Conservation (phyloP, 345 rosid species). For the Gossypioides kirkii region DNA sequence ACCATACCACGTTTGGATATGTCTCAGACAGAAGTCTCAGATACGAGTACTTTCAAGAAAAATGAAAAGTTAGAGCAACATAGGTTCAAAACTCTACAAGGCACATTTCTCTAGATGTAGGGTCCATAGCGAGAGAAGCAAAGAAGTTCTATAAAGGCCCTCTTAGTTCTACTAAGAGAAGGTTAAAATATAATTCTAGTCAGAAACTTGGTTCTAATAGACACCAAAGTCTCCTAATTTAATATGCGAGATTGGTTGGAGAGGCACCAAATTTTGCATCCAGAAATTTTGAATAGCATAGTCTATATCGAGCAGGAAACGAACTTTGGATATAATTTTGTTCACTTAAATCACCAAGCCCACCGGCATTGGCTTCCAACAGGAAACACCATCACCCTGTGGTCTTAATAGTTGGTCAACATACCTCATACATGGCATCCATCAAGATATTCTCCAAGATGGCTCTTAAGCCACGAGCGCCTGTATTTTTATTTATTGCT, state of each 20-base stretch:
- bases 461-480: conserved; percentile 89
- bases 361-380: neutral
- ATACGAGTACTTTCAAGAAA: neutral
- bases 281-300: neutral
- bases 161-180: neutral
- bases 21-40: neutral
- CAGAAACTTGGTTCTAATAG: neutral
- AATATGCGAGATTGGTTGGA: neutral
- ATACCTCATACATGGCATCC: conserved; percentile 99
- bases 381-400: neutral
- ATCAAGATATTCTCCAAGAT: conserved; percentile 82
- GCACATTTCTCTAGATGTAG: neutral
- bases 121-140: neutral
- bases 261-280: neutral
- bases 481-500: conserved; percentile 84
- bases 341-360: neutral
- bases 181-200: neutral
- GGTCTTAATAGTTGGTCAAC: neutral
- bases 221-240: neutral
- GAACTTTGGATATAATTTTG: neutral
- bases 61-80: neutral
- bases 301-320: neutral
- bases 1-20: neutral
- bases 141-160: neutral
- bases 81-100: neutral